Evolutionary conservation across 2,329 filamentous ascomycete species (phyloP).

Genomic region (Colletotrichum salicis): DNA sequence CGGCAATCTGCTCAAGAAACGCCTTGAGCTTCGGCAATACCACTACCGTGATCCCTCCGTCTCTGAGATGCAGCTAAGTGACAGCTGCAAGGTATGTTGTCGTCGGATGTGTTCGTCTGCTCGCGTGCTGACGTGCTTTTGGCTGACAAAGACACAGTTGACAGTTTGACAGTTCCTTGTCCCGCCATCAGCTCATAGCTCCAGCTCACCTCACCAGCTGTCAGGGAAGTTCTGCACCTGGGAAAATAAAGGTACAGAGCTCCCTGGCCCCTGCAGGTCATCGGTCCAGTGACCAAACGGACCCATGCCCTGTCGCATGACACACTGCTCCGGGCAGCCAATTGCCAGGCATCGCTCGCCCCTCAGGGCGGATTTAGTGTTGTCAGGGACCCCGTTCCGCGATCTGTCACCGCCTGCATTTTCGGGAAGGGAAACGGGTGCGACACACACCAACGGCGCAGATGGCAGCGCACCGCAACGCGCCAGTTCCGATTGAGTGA

Average conservation of each 20-base stretch:
- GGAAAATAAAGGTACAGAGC: neutral
- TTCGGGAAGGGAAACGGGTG: conserved; percentile 8
- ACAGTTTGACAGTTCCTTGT: conserved; percentile 14
- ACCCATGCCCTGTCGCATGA: conserved; percentile 13
- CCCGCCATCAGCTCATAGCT: conserved; percentile 20
- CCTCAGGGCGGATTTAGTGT: conserved; percentile 3
- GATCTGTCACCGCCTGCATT: conserved; percentile 32
- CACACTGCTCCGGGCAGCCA: conserved; percentile 4
- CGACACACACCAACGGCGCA: conserved; percentile 27
- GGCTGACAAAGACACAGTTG: conserved; percentile 18
- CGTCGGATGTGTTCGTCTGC: neutral
- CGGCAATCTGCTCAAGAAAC: neutral
- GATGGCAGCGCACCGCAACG: too few relatives aligned
- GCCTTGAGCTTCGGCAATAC: neutral
- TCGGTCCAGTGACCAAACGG: conserved; percentile 14
- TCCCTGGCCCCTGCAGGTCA: conserved; percentile 12
- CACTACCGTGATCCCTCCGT: neutral
- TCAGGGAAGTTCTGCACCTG: neutral
- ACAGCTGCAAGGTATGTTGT: conserved; percentile 4
- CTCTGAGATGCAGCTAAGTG: neutral
- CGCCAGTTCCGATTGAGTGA: neutral
- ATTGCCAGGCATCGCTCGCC: conserved; percentile 6
- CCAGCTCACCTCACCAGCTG: neutral
- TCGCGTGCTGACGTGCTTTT: conserved; percentile 9
- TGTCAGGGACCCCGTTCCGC: conserved; percentile 21